A percentile compares a stretch with the other conserved stretches of the same genome.
Evolutionary conservation across 2,329 filamentous ascomycete genomes (phyloP).

Genomic region (Cladosporium sp.): DNA sequence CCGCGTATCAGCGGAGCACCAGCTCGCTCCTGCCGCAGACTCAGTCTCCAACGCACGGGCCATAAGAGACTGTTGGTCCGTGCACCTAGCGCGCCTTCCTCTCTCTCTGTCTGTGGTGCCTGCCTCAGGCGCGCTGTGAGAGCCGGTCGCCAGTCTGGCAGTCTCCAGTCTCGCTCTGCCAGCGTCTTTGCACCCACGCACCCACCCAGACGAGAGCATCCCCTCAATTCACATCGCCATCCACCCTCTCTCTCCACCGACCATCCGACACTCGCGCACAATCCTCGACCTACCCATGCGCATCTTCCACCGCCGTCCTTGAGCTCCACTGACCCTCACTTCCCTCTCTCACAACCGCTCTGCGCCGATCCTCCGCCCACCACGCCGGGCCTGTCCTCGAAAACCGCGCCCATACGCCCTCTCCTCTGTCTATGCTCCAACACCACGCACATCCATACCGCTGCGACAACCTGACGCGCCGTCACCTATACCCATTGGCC

Average conservation of each 20-base stretch:
- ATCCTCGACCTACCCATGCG: slow-evolving; percentile 2
- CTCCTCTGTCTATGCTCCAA: slow-evolving; percentile 4
- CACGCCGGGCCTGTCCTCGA: slow-evolving; percentile 1
- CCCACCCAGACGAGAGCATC: slow-evolving; percentile 1
- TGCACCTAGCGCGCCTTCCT: background rate
- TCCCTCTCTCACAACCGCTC: background rate
- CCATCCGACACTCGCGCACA: background rate
- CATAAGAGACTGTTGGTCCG: background rate
- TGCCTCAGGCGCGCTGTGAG: background rate
- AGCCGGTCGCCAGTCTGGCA: background rate
- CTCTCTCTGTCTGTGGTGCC: background rate
- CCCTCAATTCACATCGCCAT: slow-evolving; percentile 8
- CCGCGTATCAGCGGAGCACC: background rate
- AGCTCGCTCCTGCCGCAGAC: background rate
- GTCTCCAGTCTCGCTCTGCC: background rate
- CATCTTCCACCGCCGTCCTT: background rate
- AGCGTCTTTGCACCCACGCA: slow-evolving; percentile 8
- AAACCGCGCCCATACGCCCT: slow-evolving; percentile 11
- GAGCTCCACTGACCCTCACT: slow-evolving; percentile 1
- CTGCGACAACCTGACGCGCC: slow-evolving; percentile 10
- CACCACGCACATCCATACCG: background rate
- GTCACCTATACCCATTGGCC: slow-evolving; percentile 6
- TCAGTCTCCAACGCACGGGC: background rate
- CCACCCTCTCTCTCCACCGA: background rate
- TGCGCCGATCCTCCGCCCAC: slow-evolving; percentile 12